phyloP scores from a whole-genome alignment of 2,329 filamentous ascomycete genomes.

The Fusarium xyrophilum region DNA sequence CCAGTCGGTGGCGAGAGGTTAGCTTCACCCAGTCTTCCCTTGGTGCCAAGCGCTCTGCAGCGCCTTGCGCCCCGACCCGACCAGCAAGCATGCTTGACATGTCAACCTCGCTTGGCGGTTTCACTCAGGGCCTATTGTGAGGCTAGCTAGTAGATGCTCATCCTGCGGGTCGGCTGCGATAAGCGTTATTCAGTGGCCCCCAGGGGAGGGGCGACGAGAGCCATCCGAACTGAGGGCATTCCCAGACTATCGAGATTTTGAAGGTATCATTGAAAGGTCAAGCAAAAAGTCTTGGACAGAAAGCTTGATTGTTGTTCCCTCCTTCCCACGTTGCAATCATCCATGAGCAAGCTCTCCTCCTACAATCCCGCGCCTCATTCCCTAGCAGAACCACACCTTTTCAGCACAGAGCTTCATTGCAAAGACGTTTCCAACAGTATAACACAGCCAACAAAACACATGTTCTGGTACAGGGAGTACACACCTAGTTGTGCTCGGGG shows the following conservation, averaged over 20 bases:
- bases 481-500: background rate
- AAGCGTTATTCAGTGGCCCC: background rate
- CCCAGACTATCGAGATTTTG: background rate
- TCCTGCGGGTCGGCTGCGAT: background rate
- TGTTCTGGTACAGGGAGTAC: background rate
- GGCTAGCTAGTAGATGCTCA: background rate
- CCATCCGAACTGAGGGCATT: slow-evolving; percentile 7
- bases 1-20: background rate
- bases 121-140: background rate
- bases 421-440: background rate
- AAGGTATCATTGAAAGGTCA: background rate
- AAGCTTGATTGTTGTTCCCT: background rate
- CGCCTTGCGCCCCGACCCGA: background rate
- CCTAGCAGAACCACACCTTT: background rate
- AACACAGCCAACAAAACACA: background rate
- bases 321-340: background rate
- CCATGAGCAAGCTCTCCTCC: background rate
- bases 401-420: background rate
- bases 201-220: background rate
- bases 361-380: background rate
- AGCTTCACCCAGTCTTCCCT: background rate
- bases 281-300: background rate
- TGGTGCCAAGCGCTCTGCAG: background rate
- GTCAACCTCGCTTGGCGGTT: slow-evolving; percentile 7
- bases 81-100: slow-evolving; percentile 24